These are phyloP conservation scores for Monosporascus sp. DNA, from an alignment of 2,329 filamentous ascomycete species.

Conservation along the genomic window DNA sequence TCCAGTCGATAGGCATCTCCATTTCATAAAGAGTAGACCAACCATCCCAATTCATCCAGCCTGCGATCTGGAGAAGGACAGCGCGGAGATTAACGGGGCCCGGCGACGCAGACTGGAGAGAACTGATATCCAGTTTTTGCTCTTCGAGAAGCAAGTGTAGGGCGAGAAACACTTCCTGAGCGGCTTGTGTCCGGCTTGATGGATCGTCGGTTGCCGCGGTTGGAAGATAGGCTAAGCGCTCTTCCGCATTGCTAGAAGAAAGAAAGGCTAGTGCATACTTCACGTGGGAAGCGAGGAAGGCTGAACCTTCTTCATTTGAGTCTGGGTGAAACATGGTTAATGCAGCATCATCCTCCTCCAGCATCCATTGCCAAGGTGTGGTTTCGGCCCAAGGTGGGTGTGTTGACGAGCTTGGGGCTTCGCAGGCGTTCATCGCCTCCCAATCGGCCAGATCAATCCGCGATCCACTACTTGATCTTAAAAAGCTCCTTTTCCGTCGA, in stretches of 20 bases:
- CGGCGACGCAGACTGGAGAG: conserved; percentile 38
- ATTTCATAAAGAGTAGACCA: conserved; percentile 47
- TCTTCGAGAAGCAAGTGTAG: conserved; percentile 89
- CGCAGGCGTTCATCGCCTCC: conserved; percentile 42
- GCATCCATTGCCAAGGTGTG: conserved; percentile 66
- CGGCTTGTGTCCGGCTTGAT: conserved; percentile 54
- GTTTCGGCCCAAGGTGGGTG: conserved; percentile 56
- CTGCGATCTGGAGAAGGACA: conserved; percentile 72
- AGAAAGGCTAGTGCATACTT: conserved; percentile 62
- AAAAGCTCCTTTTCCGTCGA: conserved; percentile 18
- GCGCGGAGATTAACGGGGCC: conserved; percentile 56
- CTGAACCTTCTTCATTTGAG: conserved; percentile 17
- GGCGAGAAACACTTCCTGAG: conserved; percentile 65
- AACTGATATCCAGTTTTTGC: conserved; percentile 68
- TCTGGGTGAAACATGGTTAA: conserved; percentile 21
- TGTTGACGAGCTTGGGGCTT: conserved; percentile 43
- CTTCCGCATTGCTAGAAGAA: conserved; percentile 51
- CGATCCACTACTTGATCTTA: conserved; percentile 27
- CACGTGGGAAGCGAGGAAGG: conserved; percentile 48
- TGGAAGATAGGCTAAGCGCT: conserved; percentile 61
- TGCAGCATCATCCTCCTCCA: conserved; percentile 47
- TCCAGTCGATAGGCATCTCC: conserved; percentile 45
- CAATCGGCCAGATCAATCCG: conserved; percentile 34
- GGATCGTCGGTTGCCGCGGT: conserved; percentile 50
- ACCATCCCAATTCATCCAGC: conserved; percentile 70